Percentiles rank a stretch among this genome's conserved stretches.
These are phyloP conservation scores for Phytopythium helicoides DNA, from an alignment of 352 stramenopile species.

Conservation along the genomic window DNA sequence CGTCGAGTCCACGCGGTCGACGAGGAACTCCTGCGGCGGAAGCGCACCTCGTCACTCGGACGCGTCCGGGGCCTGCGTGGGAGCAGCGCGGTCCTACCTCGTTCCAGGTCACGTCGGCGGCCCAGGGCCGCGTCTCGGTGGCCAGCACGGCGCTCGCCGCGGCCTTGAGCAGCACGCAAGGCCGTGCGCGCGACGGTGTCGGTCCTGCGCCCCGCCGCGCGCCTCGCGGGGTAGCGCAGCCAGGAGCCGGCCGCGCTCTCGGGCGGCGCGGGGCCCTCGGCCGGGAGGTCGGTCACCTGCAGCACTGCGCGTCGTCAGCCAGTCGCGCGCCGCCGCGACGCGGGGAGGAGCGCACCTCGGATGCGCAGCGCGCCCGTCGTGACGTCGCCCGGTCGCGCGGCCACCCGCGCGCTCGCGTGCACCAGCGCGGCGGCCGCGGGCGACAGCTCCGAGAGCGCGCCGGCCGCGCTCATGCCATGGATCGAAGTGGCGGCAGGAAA, in stretches of 20 bases:
- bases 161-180: slow-evolving; percentile 44
- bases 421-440: slow-evolving; percentile 45
- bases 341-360: slow-evolving; percentile 25
- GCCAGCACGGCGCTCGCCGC: slow-evolving; percentile 26
- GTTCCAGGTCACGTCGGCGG: slow-evolving; percentile 45
- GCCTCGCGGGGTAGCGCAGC: slow-evolving; percentile 38
- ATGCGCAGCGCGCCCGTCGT: slow-evolving; percentile 49
- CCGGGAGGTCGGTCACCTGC: slow-evolving; percentile 50
- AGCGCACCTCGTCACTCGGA: background rate
- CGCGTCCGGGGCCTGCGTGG: background rate
- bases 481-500: slow-evolving; percentile 1
- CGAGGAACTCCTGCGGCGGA: slow-evolving; percentile 59
- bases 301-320: slow-evolving; percentile 20
- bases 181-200: slow-evolving; percentile 37
- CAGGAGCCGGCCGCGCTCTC: slow-evolving; percentile 36
- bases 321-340: too few species aligned
- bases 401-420: slow-evolving; percentile 46
- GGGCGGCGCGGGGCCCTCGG: slow-evolving; percentile 17
- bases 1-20: slow-evolving; percentile 57
- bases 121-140: slow-evolving; percentile 41
- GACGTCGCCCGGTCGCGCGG: slow-evolving; percentile 42
- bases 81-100: slow-evolving; percentile 28
- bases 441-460: slow-evolving; percentile 26
- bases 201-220: slow-evolving; percentile 16
- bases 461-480: slow-evolving; percentile 15